phyloP scores from a whole-genome alignment of 2,329 filamentous ascomycete species.

The Colletotrichum abscissum region DNA sequence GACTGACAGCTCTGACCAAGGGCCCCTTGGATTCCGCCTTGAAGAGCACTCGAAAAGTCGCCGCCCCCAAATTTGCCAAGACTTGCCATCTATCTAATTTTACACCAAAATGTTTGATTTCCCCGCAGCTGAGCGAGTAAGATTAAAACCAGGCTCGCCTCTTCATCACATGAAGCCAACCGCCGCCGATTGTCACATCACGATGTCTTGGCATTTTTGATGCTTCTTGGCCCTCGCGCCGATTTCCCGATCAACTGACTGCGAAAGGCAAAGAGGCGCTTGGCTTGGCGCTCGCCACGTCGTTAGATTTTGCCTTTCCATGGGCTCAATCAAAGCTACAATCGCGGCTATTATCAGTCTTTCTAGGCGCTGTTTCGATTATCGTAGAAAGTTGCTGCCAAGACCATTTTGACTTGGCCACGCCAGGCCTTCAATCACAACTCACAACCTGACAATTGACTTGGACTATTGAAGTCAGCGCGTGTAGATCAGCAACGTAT shows the following conservation, averaged over 20 bases:
- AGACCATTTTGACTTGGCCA: slow-evolving; percentile 21
- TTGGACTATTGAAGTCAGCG: not conserved
- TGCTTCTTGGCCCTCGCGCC: not conserved
- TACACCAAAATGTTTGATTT: slow-evolving; percentile 15
- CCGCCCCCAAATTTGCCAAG: slow-evolving; percentile 12
- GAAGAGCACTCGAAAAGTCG: not conserved
- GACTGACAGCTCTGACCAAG: not conserved
- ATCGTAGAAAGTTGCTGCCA: slow-evolving; percentile 14
- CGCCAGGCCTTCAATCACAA: not conserved
- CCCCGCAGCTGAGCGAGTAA: slow-evolving; percentile 20
- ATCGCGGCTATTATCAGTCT: not conserved
- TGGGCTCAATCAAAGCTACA: not conserved
- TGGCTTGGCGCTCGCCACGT: slow-evolving; percentile 1
- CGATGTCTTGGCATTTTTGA: slow-evolving; percentile 16
- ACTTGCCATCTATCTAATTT: slow-evolving; percentile 21
- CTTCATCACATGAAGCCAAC: slow-evolving; percentile 5
- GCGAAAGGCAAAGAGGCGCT: not conserved
- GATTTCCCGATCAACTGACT: not conserved
- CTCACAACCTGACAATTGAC: not conserved
- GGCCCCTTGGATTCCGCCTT: slow-evolving; percentile 15
- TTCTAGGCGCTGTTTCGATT: slow-evolving; percentile 5
- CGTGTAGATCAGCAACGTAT: not conserved
- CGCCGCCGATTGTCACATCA: slow-evolving; percentile 5
- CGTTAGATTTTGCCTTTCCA: not conserved
- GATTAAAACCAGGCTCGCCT: not conserved